Evolutionary conservation across 2,329 filamentous ascomycete genomes (phyloP).

Genomic region (Stachybotrys chartarum): DNA sequence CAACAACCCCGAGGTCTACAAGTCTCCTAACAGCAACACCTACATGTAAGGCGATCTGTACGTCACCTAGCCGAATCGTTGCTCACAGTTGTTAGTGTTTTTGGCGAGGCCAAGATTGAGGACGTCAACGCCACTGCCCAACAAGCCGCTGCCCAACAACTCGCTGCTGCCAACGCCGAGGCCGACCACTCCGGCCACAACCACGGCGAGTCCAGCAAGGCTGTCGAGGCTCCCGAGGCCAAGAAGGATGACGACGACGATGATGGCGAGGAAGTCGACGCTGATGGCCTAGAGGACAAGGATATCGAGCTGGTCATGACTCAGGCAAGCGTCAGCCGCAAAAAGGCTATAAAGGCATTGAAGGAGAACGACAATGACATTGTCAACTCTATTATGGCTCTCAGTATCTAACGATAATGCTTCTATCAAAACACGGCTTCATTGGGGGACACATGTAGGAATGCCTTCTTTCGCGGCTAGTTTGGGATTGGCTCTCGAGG

Average conservation of each 20-base stretch:
- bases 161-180: conserved; percentile 62
- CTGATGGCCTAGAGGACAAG: conserved; percentile 92
- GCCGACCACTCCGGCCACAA: conserved; percentile 67
- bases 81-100: conserved; percentile 59
- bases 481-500: not conserved
- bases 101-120: conserved; percentile 99
- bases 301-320: conserved; percentile 99
- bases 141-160: conserved; percentile 90
- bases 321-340: conserved; percentile 91
- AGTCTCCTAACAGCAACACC: conserved; percentile 98
- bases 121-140: conserved; percentile 98
- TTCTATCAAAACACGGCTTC: not conserved
- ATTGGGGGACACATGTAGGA: not conserved
- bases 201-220: conserved; percentile 61
- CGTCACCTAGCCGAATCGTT: not conserved
- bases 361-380: conserved; percentile 99
- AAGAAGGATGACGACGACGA: conserved; percentile 75
- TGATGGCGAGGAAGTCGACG: conserved; percentile 92
- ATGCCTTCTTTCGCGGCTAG: not conserved
- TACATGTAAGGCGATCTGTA: conserved; percentile 73
- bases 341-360: conserved; percentile 97
- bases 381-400: conserved; percentile 99
- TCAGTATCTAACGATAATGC: conserved; percentile 60
- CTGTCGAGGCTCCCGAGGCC: conserved; percentile 53
- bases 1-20: conserved; percentile 99